Evolutionary conservation across 768 basidiomycete genomes (phyloP).

Genomic region (Tremella yokohamensis): DNA sequence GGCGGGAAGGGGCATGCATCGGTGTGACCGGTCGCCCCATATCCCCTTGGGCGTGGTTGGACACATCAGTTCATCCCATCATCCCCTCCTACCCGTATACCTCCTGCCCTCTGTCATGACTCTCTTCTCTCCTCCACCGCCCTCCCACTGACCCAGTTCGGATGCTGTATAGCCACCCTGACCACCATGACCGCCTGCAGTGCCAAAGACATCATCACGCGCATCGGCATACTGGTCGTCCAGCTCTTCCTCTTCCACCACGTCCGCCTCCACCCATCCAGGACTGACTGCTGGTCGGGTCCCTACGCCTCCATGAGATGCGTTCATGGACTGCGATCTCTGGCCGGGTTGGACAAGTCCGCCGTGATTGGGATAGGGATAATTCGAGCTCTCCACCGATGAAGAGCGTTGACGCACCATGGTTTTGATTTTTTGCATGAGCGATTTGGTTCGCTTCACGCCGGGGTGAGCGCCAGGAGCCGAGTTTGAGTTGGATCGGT

Average conservation of each 20-base stretch:
- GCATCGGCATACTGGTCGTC: conserved; percentile 24
- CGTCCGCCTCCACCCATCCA: conserved; percentile 21
- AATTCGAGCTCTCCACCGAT: conserved; percentile 24
- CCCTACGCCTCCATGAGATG: background rate
- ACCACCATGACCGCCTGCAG: background rate
- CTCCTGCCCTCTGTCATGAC: conserved; percentile 21
- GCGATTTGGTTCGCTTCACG: conserved; percentile 49
- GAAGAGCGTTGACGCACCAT: conserved; percentile 48
- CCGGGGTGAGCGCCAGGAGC: conserved; percentile 19
- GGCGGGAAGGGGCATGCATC: too few relatives aligned
- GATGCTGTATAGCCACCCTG: too few relatives aligned
- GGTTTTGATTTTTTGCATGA: conserved; percentile 51
- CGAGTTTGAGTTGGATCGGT: conserved; percentile 4
- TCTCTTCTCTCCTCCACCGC: conserved; percentile 7
- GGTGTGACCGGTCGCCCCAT: too few relatives aligned
- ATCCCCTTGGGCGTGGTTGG: too few relatives aligned
- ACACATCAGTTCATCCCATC: background rate
- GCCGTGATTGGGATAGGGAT: background rate
- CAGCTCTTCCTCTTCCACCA: conserved; percentile 27
- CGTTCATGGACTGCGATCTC: conserved; percentile 11
- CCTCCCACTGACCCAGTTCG: conserved; percentile 5
- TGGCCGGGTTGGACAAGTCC: conserved; percentile 12
- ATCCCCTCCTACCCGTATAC: background rate
- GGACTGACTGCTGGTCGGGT: conserved; percentile 14
- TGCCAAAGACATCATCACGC: conserved; percentile 22